Conservation (phyloP, 1,284 basidiomycete species). For the Trichosporon asahii region DNA sequence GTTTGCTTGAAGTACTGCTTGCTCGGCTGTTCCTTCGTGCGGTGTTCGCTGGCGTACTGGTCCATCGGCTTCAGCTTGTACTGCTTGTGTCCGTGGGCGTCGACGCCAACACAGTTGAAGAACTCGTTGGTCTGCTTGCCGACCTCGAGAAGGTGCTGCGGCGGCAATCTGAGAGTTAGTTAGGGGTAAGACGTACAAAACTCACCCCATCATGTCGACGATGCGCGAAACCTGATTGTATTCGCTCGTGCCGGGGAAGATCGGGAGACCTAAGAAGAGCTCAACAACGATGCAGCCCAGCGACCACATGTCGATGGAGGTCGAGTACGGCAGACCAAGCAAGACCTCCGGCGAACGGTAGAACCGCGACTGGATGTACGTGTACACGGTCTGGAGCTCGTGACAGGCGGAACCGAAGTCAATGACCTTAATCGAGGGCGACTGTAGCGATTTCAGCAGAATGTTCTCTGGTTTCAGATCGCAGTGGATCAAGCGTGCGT, state of each 20-base stretch:
- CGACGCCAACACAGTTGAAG: constrained; percentile 72
- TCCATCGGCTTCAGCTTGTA: constrained; percentile 88
- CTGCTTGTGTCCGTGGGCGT: constrained; percentile 80
- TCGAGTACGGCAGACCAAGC: constrained; percentile 88
- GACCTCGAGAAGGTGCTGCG: constrained; percentile 87
- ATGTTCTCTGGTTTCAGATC: constrained; percentile 98
- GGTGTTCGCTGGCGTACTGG: constrained; percentile 92
- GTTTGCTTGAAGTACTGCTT: constrained; percentile 98
- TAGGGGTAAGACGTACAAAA: constrained; percentile 18
- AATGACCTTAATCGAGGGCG: constrained; percentile 97
- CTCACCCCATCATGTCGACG: constrained; percentile 95
- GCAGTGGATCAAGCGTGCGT: constrained; percentile 93
- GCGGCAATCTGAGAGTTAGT: constrained; percentile 64
- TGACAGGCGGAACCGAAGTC: constrained; percentile 99
- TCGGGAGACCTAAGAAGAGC: constrained; percentile 88
- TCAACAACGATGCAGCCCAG: constrained; percentile 99
- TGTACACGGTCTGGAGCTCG: constrained; percentile 97
- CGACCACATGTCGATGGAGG: constrained; percentile 97
- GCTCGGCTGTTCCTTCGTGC: constrained; percentile 90
- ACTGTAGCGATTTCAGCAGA: constrained; percentile 90
- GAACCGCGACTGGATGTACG: constrained; percentile 98
- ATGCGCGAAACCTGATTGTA: constrained; percentile 98
- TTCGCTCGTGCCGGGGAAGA: constrained; percentile 98
- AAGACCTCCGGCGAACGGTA: constrained; percentile 98
- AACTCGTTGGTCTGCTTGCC: constrained; percentile 96